These are phyloP conservation scores for Carpinus fangiana DNA, from an alignment of 306 rosid genomes.

Conservation along the genomic window DNA sequence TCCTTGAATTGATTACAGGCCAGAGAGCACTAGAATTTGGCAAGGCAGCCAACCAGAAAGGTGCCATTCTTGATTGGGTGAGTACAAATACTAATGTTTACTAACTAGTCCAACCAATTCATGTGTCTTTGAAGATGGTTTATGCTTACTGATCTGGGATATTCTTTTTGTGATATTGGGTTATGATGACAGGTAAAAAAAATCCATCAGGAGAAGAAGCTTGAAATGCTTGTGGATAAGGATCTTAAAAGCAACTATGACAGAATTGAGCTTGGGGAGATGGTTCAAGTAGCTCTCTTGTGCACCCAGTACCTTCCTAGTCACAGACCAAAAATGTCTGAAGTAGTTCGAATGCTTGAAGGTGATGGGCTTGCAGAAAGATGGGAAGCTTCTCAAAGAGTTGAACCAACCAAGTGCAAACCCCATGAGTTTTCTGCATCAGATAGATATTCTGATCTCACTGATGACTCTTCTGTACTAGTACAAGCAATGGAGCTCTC, in stretches of 20 bases:
- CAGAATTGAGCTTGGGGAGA: conserved; percentile 78
- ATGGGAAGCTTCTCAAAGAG: conserved; percentile 91
- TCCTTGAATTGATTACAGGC: conserved; percentile 89
- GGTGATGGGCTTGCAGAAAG: conserved; percentile 89
- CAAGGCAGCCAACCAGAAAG: conserved; percentile 83
- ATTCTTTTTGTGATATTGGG: background rate
- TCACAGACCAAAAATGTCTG: conserved; percentile 88
- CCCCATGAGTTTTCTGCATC: conserved; percentile 70
- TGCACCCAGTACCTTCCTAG: conserved; percentile 89
- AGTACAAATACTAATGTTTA: background rate
- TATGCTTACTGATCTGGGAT: background rate
- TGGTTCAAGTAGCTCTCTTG: conserved; percentile 85
- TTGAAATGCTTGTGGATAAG: conserved; percentile 82
- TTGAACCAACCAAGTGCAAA: conserved; percentile 55
- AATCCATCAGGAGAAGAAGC: conserved; percentile 76
- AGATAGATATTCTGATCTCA: conserved; percentile 82
- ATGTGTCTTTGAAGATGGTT: background rate
- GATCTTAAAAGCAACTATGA: conserved; percentile 77
- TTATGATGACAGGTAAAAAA: conserved; percentile 64
- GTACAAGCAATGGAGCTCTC: conserved; percentile 99
- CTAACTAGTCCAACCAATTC: background rate
- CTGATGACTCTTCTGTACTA: conserved; percentile 82
- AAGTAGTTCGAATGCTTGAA: conserved; percentile 93
- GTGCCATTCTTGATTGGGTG: conserved; percentile 97
- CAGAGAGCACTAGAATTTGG: conserved; percentile 87